Percentiles rank a stretch among this genome's conserved stretches.
Conservation (phyloP, 2,329 filamentous ascomycete genomes). For the Monosporascus ibericus region DNA sequence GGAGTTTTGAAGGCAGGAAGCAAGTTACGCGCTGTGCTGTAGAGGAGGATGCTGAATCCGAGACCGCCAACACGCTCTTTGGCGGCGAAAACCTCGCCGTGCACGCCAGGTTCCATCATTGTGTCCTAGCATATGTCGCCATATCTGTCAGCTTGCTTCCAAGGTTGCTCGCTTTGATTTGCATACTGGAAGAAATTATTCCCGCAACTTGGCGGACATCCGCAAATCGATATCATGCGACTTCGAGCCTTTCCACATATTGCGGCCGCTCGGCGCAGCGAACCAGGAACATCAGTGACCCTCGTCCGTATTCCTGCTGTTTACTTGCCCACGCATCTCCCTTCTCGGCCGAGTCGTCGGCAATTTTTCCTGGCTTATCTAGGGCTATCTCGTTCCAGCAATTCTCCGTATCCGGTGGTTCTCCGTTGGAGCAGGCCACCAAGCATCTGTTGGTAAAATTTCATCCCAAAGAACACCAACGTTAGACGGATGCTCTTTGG, state of each 20-base stretch:
- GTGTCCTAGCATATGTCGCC: slow-evolving; percentile 47
- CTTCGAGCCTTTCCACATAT: slow-evolving; percentile 40
- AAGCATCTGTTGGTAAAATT: slow-evolving; percentile 59
- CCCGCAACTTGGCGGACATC: slow-evolving; percentile 60
- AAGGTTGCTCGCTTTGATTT: slow-evolving; percentile 61
- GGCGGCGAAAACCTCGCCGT: slow-evolving; percentile 54
- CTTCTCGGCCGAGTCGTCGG: slow-evolving; percentile 36
- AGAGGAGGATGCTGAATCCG: slow-evolving; percentile 59
- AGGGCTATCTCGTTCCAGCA: slow-evolving; percentile 12
- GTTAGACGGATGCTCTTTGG: slow-evolving; percentile 56
- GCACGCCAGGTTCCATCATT: slow-evolving; percentile 46
- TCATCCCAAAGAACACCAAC: slow-evolving; percentile 71
- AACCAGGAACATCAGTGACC: slow-evolving; percentile 76
- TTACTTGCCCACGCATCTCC: slow-evolving; percentile 20
- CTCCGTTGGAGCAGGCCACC: slow-evolving; percentile 14
- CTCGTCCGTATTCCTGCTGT: slow-evolving; percentile 50
- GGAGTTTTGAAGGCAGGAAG: slow-evolving; percentile 55
- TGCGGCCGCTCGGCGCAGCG: slow-evolving; percentile 51
- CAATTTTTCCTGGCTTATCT: not conserved
- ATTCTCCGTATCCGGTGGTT: slow-evolving; percentile 5
- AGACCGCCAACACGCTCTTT: slow-evolving; percentile 43
- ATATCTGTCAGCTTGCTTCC: slow-evolving; percentile 57
- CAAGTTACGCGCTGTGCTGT: slow-evolving; percentile 48
- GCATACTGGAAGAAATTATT: slow-evolving; percentile 66
- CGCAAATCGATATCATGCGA: slow-evolving; percentile 72